phyloP scores from a whole-genome alignment of 495 filamentous ascomycete genomes.

The Parathielavia hyrcaniae region DNA sequence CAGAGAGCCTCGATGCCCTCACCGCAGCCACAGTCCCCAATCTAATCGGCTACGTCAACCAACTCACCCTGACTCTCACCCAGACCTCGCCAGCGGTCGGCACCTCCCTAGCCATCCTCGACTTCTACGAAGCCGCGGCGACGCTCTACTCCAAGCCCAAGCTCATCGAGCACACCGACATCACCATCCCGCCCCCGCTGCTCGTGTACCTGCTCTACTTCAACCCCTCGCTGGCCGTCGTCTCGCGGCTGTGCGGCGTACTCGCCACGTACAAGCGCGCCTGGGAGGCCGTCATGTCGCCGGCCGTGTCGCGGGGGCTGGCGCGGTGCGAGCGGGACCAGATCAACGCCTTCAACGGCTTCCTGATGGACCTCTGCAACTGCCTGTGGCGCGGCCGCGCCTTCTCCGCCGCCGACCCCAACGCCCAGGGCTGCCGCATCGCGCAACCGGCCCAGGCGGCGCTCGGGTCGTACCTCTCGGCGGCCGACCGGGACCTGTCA shows the following conservation, averaged over 20 bases:
- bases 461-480: conserved; percentile 43
- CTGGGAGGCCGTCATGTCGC: conserved; percentile 58
- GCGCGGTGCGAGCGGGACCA: conserved; percentile 45
- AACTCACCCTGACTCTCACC: conserved; percentile 55
- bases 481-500: conserved; percentile 38
- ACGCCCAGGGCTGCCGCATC: conserved; percentile 68
- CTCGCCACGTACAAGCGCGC: conserved; percentile 64
- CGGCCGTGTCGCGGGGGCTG: conserved; percentile 19
- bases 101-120: conserved; percentile 51
- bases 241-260: conserved; percentile 68
- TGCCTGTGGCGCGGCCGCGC: conserved; percentile 75
- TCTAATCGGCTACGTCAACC: conserved; percentile 54
- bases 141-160: conserved; percentile 50
- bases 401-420: conserved; percentile 59
- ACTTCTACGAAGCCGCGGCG: conserved; percentile 60
- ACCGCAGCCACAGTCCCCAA: conserved; percentile 37
- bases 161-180: conserved; percentile 47
- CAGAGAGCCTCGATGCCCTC: conserved; percentile 22
- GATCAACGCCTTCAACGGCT: conserved; percentile 73
- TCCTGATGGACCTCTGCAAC: conserved; percentile 86
- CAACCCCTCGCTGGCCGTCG: conserved; percentile 50
- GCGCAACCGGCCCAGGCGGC: conserved; percentile 41
- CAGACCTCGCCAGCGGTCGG: conserved; percentile 39
- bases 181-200: conserved; percentile 60
- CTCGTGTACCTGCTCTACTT: conserved; percentile 68